Percentiles rank a stretch among this genome's conserved stretches.
These are phyloP conservation scores for Bruguiera parviflora DNA, from an alignment of 345 rosid genomes.

Conservation along the genomic window DNA sequence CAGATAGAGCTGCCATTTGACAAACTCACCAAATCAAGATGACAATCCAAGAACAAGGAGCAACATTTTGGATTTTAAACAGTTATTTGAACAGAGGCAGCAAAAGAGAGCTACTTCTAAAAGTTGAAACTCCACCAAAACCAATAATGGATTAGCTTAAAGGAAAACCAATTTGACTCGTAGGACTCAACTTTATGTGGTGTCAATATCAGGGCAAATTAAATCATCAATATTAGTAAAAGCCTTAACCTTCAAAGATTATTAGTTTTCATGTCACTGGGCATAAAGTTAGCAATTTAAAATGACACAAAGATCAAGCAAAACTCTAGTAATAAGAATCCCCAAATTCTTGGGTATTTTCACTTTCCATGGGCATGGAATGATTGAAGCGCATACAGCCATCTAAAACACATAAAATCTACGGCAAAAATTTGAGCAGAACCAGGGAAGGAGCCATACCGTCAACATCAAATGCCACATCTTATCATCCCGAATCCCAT, in stretches of 20 bases:
- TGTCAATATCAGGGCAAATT: background rate
- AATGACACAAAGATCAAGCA: background rate
- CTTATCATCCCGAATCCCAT: conserved; percentile 62
- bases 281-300: background rate
- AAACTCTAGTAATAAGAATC: background rate
- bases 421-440: background rate
- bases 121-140: no score
- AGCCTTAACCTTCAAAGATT: background rate
- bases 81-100: no score
- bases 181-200: background rate
- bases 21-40: background rate
- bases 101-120: no score
- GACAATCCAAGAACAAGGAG: background rate
- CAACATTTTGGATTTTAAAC: background rate
- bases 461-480: conserved; percentile 64
- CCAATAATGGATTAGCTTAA: background rate
- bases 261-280: background rate
- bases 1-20: background rate
- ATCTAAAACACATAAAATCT: background rate
- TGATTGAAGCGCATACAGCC: background rate
- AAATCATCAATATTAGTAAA: background rate
- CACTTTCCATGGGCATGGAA: no score
- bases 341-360: background rate
- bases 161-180: background rate
- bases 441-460: conserved; percentile 38